Conservation (phyloP, 2,329 filamentous ascomycete genomes). For the Coleophoma crateriformis region DNA sequence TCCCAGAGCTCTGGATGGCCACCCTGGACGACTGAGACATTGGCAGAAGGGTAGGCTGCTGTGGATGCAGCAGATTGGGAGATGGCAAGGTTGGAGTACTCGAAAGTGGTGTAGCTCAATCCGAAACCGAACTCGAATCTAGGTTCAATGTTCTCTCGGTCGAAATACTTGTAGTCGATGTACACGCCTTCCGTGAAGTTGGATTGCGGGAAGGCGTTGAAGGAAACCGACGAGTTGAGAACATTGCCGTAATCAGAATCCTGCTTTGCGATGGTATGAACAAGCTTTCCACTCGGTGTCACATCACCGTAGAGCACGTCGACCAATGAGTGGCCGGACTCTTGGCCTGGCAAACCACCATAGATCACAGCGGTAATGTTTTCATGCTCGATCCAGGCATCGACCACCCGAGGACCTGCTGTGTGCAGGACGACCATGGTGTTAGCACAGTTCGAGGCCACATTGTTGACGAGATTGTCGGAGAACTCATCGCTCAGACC, state of each 20-base stretch:
- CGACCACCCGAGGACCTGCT: conserved; percentile 52
- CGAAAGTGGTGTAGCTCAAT: conserved; percentile 50
- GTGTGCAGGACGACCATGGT: conserved; percentile 65
- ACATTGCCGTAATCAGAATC: conserved; percentile 46
- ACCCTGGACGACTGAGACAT: conserved; percentile 48
- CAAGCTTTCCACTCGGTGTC: conserved; percentile 37
- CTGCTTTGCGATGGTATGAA: conserved; percentile 55
- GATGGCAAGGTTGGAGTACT: not conserved
- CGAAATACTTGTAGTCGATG: conserved; percentile 47
- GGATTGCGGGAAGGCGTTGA: conserved; percentile 42
- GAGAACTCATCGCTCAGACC: conserved; percentile 30
- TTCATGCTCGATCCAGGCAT: conserved; percentile 46
- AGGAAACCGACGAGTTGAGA: conserved; percentile 28
- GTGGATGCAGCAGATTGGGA: conserved; percentile 28
- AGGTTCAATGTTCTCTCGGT: conserved; percentile 28
- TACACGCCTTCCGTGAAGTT: conserved; percentile 43
- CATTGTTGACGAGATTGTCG: conserved; percentile 61
- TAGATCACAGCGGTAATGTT: conserved; percentile 58
- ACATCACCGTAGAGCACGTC: conserved; percentile 56
- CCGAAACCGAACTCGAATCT: conserved; percentile 38
- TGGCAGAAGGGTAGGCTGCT: conserved; percentile 30
- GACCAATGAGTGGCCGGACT: conserved; percentile 54
- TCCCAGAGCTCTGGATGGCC: conserved; percentile 51
- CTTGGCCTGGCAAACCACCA: conserved; percentile 54
- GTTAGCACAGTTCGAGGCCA: conserved; percentile 30